phyloP scores from a whole-genome alignment of 768 basidiomycete genomes.

The Suillus subalutaceus region DNA sequence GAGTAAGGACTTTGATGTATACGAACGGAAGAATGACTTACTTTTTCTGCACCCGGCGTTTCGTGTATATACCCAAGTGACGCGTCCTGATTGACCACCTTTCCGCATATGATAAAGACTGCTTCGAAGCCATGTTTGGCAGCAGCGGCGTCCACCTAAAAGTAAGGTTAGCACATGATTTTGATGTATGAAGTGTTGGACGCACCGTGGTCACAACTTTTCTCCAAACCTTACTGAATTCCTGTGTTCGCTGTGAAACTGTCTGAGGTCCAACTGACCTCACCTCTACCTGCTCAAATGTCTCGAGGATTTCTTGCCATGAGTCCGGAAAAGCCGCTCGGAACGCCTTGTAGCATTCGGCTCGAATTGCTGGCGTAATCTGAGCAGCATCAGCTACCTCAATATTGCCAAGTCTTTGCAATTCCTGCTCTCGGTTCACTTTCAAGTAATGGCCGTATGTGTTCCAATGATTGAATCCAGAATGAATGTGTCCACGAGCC shows the following conservation, averaged over 20 bases:
- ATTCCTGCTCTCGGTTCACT: background rate
- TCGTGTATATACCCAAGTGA: background rate
- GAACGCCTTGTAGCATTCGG: background rate
- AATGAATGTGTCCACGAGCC: too few relatives aligned
- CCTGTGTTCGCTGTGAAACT: background rate
- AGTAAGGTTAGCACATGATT: background rate
- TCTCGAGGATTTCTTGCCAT: background rate
- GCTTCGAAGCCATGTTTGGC: background rate
- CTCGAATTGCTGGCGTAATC: background rate
- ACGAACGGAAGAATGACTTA: background rate
- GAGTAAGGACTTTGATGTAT: background rate
- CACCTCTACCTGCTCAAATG: background rate
- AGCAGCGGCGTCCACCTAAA: background rate
- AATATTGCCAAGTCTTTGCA: too few relatives aligned
- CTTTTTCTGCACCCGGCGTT: background rate
- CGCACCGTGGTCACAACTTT: too few relatives aligned
- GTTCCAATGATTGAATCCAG: slow-evolving; percentile 8
- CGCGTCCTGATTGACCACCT: background rate
- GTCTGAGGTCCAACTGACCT: background rate
- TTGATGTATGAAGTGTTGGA: too few relatives aligned
- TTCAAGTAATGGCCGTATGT: slow-evolving; percentile 5
- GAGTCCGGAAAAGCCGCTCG: background rate
- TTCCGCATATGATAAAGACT: background rate
- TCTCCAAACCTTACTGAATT: background rate
- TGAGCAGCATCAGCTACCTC: too few relatives aligned